These are phyloP conservation scores for Penicillium olsonii DNA, from an alignment of 2,329 filamentous ascomycete genomes.

Conservation along the genomic window DNA sequence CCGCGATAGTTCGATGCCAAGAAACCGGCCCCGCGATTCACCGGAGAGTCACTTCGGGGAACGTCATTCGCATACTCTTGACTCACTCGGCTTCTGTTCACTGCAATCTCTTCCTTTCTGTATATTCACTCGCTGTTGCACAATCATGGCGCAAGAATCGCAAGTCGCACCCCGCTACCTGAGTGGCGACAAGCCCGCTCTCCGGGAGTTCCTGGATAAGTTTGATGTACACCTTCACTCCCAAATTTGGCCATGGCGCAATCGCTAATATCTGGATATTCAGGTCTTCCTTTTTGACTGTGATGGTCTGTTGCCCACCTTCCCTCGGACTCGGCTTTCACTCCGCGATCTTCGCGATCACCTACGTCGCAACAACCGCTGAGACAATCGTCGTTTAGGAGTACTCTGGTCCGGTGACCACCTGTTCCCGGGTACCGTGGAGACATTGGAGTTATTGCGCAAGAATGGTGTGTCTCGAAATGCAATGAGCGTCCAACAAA, in stretches of 20 bases:
- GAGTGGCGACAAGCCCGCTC: slow-evolving; percentile 74
- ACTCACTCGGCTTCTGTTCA: neutral
- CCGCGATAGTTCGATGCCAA: slow-evolving; percentile 2
- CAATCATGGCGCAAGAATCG: slow-evolving; percentile 13
- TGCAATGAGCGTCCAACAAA: neutral
- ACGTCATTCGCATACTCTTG: neutral
- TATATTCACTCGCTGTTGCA: neutral
- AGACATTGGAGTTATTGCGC: slow-evolving; percentile 81
- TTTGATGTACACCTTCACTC: slow-evolving; percentile 72
- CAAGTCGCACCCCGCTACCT: slow-evolving; percentile 57
- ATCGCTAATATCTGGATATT: slow-evolving; percentile 21
- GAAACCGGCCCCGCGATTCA: slow-evolving; percentile 21
- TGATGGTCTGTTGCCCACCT: slow-evolving; percentile 67
- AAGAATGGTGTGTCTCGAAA: slow-evolving; percentile 63
- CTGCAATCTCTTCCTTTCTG: neutral
- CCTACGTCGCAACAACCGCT: slow-evolving; percentile 33
- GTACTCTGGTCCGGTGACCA: slow-evolving; percentile 96
- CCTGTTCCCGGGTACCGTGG: slow-evolving; percentile 79
- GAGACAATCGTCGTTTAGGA: slow-evolving; percentile 58
- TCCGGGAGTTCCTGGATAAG: slow-evolving; percentile 80
- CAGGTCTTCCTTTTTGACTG: slow-evolving; percentile 95
- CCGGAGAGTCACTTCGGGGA: slow-evolving; percentile 23
- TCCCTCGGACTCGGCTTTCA: slow-evolving; percentile 2
- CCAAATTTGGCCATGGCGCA: neutral
- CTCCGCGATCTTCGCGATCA: slow-evolving; percentile 2